Conservation (phyloP, 164 flowering plant species). For the Dillenia suffruticosa region DNA sequence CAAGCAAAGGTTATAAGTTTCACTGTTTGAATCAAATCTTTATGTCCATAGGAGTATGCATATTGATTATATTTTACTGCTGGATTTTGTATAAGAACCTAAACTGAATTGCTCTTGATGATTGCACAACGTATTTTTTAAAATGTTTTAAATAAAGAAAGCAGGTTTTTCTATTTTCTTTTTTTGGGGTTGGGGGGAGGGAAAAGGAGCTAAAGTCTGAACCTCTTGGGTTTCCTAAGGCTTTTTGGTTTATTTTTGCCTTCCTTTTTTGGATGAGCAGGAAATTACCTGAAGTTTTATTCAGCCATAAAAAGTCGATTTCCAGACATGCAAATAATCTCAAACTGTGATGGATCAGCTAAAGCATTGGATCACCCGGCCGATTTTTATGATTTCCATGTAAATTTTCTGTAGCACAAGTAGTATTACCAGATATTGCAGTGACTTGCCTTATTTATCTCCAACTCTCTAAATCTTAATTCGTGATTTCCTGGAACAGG, state of each 20-base stretch:
- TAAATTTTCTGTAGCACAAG: conserved; percentile 21
- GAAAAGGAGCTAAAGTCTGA: neutral
- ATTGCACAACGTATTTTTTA: too few relatives aligned
- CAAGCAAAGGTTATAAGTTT: too few relatives aligned
- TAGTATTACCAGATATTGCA: neutral
- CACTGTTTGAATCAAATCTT: too few relatives aligned
- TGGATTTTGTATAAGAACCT: too few relatives aligned
- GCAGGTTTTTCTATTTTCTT: too few relatives aligned
- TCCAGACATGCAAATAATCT: conserved; percentile 77
- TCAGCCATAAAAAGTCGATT: conserved; percentile 57
- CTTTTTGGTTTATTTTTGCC: neutral
- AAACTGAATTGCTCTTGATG: too few relatives aligned
- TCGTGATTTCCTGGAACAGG: conserved; percentile 25
- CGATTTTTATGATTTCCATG: conserved; percentile 90
- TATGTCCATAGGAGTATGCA: too few relatives aligned
- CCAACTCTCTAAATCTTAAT: conserved; percentile 2
- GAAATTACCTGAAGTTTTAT: conserved; percentile 82
- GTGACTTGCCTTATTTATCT: neutral
- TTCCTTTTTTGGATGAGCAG: conserved; percentile 29
- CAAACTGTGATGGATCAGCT: conserved; percentile 89
- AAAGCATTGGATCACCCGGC: conserved; percentile 80
- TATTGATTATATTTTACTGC: too few relatives aligned
- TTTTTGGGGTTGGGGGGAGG: too few relatives aligned
- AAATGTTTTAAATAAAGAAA: too few relatives aligned
- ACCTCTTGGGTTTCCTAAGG: neutral